A percentile compares a stretch with the other conserved stretches of the same genome.
phyloP scores from a whole-genome alignment of 1,139 yeast species.

The Zygosaccharomyces sapae region DNA sequence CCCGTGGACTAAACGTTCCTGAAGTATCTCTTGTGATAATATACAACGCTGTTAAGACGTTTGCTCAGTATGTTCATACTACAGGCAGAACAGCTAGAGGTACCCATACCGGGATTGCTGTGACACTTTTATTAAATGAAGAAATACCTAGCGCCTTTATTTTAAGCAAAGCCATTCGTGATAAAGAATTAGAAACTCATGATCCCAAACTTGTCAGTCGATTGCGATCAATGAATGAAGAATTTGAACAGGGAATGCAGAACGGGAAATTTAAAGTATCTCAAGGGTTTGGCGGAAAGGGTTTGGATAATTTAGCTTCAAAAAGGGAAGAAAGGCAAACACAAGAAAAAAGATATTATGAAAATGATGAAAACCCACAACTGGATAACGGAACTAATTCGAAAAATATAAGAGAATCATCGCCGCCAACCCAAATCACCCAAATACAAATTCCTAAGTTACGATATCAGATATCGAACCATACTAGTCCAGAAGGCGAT shows the following conservation, averaged over 20 bases:
- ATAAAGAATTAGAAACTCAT: conserved; percentile 41
- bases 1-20: conserved; percentile 90
- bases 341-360: conserved; percentile 45
- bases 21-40: conserved; percentile 75
- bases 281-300: conserved; percentile 91
- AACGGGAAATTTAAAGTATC: conserved; percentile 63
- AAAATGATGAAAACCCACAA: conserved; percentile 29
- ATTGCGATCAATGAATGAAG: conserved; percentile 50
- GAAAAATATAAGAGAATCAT: conserved; percentile 15
- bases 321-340: conserved; percentile 55
- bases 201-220: conserved; percentile 40
- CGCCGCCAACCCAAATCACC: conserved; percentile 34
- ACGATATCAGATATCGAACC: conserved; percentile 35
- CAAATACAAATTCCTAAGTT: conserved; percentile 59
- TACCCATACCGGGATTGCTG: conserved; percentile 70
- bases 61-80: conserved; percentile 95
- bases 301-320: conserved; percentile 75
- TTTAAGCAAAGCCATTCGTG: conserved; percentile 57
- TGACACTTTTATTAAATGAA: conserved; percentile 60
- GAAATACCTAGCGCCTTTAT: conserved; percentile 75
- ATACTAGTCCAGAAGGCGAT: conserved; percentile 47
- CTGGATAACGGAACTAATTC: conserved; percentile 21
- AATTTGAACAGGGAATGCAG: conserved; percentile 60
- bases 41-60: conserved; percentile 84
- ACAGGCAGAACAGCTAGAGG: conserved; percentile 98